Base-by-base conservation (phyloP, 225 moss, liverwort and hornwort species). In the Polytrichum formosum region DNA sequence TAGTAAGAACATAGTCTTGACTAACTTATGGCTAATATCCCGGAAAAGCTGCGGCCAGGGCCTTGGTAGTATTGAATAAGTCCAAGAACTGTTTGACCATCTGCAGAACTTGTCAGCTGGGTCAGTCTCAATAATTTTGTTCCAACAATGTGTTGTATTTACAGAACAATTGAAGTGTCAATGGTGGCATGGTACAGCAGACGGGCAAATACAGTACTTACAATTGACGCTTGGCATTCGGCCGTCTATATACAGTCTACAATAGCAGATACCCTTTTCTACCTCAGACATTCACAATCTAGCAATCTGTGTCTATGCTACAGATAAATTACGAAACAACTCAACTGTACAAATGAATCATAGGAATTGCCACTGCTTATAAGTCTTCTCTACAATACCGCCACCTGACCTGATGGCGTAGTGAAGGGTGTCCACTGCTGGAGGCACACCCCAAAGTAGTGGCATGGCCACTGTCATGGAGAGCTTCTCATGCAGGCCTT, bases 391-490 rank as follows among this genome's bases (percentile, higher is more conserved):
- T 67, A 98, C 97, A 69, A 98, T 98, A 23, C 97, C 97, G 63
- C 97, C 97, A 55, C 97, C 97, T 53, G 94, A 92, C 71, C 97
- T 80, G 74, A 98, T 98, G 64, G 97, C 97, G n/a, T 82, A 86
- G 58, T 98, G 89, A 7, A 94, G 84, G 65, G 90, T 88, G 28
- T 98, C 97, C 4, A 97, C 88, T 5, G 97, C 88, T 23, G 97
- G 97, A 56, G 97, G 97, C 22, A 97, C 94, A 16, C 97, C 97
- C 97, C 97, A 98, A 7, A 98, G 85, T 74, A 87, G 85, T 26
- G 97, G 97, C 97, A 98, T 92, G 46, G 89, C 94, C 80, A 97
- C 94, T 23, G 91, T 85, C 97, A 97, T 98, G 10, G 77, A 88
- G 68, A 98, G 68, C 80, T 94, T 98, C 70, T 98, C 97, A 66